These are phyloP conservation scores for Yamadazyma conglobata DNA, from an alignment of 1,139 yeast genomes.

Conservation along the genomic window DNA sequence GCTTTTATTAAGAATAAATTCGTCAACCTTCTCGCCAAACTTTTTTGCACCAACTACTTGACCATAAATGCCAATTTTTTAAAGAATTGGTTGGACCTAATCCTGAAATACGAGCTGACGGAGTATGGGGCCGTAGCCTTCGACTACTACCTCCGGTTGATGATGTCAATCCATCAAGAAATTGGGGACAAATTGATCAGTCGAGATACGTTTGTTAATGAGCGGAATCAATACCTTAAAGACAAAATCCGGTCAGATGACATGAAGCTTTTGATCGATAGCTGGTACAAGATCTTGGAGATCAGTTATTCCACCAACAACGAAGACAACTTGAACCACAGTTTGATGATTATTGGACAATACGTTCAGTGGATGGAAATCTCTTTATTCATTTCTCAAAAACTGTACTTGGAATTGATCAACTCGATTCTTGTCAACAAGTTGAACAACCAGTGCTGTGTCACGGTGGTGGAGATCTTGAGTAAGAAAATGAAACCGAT, in stretches of 20 bases:
- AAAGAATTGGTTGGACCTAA: slow-evolving; percentile 50
- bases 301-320: slow-evolving; percentile 19
- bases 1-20: slow-evolving; percentile 73
- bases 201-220: slow-evolving; percentile 58
- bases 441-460: slow-evolving; percentile 46
- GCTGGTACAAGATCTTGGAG: slow-evolving; percentile 65
- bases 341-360: slow-evolving; percentile 72
- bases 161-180: slow-evolving; percentile 78
- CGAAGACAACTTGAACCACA: slow-evolving; percentile 51
- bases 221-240: slow-evolving; percentile 68
- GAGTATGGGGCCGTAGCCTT: slow-evolving; percentile 46
- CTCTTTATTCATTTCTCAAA: slow-evolving; percentile 60
- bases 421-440: slow-evolving; percentile 24
- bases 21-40: slow-evolving; percentile 65
- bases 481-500: slow-evolving; percentile 88
- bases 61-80: slow-evolving; percentile 64
- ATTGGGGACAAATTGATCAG: slow-evolving; percentile 88
- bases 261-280: slow-evolving; percentile 59
- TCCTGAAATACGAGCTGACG: slow-evolving; percentile 15
- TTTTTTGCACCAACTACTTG: slow-evolving; percentile 67
- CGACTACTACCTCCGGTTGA: slow-evolving; percentile 74
- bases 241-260: slow-evolving; percentile 79
- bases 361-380: slow-evolving; percentile 97
- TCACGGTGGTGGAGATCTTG: slow-evolving; percentile 74
- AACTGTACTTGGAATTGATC: slow-evolving; percentile 59